Base-by-base conservation (phyloP, 106 monocot species). In the Dendrobium huoshanense region DNA sequence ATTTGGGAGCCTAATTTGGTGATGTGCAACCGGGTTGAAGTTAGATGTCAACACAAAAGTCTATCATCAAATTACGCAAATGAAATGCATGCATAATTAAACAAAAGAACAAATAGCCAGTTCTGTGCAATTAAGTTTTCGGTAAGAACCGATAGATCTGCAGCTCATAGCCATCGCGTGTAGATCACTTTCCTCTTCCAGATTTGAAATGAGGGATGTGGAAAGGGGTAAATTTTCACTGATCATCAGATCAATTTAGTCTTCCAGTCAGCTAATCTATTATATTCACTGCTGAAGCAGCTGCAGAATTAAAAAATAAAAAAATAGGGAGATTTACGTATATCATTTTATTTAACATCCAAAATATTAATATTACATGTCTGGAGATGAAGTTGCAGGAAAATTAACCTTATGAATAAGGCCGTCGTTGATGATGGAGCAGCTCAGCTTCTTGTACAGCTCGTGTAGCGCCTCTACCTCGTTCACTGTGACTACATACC, bases 391-490 rank as follows among this genome's bases (percentile, higher is more conserved):
- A 15, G 16, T 51, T n/a, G 24, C 54, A 55, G 56, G 33, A 51
- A 58, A 56, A 18, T 55, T 9, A 61, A 95, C 96, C 96, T 96
- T 96, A 85, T 96, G 96, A 16, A 96, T 93, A 72, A 96, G 84
- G 0, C 96, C 91, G 51, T 96, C 96, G 67, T 73, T 16, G 41
- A 73, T 73, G 16, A 73, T 73, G 67, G 93, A 88, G 79, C 89
- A 81, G 84, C 96, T 93, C 59, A 96, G 45, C 79, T 90, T 91
- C 82, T 96, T 96, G 89, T 90, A 96, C 10, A 96, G 91, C 87
- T 93, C 96, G 42, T 87, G 81, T 19, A 96, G 80, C 67, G 96
- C 93, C 89, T 96, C 96, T 25, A 96, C 88, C 81, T 96, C 96
- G 65, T 90, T 96, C 48, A 96, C 85, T 4, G 86, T 81, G 79